phyloP scores from a whole-genome alignment of 495 filamentous ascomycete genomes.

The Alectoria sarmentosa region DNA sequence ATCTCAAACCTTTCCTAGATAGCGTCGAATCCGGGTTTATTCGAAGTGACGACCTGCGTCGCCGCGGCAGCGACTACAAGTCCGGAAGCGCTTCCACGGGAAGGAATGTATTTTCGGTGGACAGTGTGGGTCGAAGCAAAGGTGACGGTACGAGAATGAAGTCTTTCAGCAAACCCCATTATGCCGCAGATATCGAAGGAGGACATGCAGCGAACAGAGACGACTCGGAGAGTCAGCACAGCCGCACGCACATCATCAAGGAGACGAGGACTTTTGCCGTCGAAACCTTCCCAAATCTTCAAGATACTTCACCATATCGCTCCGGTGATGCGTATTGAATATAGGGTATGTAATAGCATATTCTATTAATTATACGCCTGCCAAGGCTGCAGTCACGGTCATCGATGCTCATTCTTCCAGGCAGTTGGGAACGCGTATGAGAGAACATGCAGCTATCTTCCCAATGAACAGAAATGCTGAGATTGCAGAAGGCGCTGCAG shows the following conservation, averaged over 20 bases:
- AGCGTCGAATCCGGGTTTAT: conserved; percentile 39
- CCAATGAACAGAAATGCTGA: too few species aligned
- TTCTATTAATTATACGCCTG: neutral
- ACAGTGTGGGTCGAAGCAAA: conserved; percentile 1
- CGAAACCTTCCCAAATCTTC: conserved; percentile 45
- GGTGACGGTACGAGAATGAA: neutral
- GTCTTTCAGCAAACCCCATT: neutral
- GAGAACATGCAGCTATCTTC: too few species aligned
- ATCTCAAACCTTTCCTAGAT: conserved; percentile 42
- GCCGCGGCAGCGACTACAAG: conserved; percentile 19
- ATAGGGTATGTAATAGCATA: neutral
- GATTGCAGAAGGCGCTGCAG: too few species aligned
- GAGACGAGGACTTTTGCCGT: conserved; percentile 37
- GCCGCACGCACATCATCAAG: conserved; percentile 18
- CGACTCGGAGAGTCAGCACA: conserved; percentile 16
- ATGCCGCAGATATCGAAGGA: conserved; percentile 4
- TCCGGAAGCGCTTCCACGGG: neutral
- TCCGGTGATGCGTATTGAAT: neutral
- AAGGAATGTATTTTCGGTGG: neutral
- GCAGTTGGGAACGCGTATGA: neutral
- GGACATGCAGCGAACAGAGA: conserved; percentile 9
- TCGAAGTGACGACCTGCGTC: conserved; percentile 32
- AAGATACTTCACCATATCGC: neutral
- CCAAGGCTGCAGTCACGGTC: neutral
- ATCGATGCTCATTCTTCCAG: neutral